Conservation (phyloP, 148 eudicot species). For the Heliamphora exappendiculata region DNA sequence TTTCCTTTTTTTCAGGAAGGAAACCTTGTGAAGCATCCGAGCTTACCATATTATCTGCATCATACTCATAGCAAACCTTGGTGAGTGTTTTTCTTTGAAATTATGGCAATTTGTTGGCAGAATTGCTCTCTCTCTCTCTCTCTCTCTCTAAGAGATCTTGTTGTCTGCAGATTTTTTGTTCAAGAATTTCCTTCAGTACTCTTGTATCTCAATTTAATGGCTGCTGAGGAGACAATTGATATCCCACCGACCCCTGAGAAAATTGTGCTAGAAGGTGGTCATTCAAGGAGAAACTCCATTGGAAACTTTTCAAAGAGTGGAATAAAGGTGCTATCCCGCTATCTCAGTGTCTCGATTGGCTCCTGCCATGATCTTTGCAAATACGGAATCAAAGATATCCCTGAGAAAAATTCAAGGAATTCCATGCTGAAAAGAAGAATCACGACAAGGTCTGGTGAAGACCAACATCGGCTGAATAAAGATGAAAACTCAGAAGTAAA, state of each 20-base stretch:
- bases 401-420: constrained; percentile 25
- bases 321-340: constrained; percentile 39
- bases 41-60: background rate
- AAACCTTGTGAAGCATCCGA: background rate
- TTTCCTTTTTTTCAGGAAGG: background rate
- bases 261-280: constrained; percentile 7
- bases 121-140: constrained; percentile 7
- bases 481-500: constrained; percentile 16
- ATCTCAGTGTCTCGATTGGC: constrained; percentile 47
- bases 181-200: background rate
- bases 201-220: background rate
- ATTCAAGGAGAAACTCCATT: constrained; percentile 19
- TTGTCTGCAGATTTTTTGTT: constrained; percentile 2
- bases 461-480: constrained; percentile 10
- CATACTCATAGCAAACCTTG: background rate
- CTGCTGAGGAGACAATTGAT: constrained; percentile 14
- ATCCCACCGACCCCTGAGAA: constrained; percentile 16
- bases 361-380: constrained; percentile 88
- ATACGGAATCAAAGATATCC: constrained; percentile 30
- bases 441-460: constrained; percentile 14
- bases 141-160: background rate
- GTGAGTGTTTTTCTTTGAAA: background rate
- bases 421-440: constrained; percentile 22
- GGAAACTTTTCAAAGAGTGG: constrained; percentile 20
- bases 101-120: background rate